phyloP scores from a whole-genome alignment of 1,284 basidiomycete species.

The Papiliotrema laurentii region DNA sequence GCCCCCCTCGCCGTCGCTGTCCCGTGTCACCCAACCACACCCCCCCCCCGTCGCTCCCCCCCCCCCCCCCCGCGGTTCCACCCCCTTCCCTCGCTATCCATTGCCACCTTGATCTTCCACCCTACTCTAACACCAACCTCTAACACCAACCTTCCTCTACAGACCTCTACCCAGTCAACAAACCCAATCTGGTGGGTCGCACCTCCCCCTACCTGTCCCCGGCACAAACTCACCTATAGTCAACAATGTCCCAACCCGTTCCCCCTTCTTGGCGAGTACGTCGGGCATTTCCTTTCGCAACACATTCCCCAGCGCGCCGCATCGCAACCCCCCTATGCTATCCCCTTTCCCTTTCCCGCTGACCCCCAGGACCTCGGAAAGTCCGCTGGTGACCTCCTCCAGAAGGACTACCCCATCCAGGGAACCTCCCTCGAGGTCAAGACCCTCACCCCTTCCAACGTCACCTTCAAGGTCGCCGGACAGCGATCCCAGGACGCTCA shows the following conservation, averaged over 20 bases:
- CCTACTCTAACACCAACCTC: neutral
- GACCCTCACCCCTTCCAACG: conserved; percentile 86
- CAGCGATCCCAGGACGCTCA: conserved; percentile 61
- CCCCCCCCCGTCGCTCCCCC: neutral
- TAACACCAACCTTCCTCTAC: neutral
- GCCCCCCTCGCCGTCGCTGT: too few species aligned
- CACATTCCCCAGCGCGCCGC: neutral
- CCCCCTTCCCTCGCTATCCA: neutral
- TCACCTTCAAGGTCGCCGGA: conserved; percentile 83
- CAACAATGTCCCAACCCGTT: conserved; percentile 47
- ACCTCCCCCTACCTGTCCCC: neutral
- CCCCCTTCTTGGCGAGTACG: conserved; percentile 87
- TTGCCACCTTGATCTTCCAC: neutral
- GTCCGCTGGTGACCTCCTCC: conserved; percentile 90
- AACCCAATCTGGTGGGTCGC: neutral
- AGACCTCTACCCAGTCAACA: neutral
- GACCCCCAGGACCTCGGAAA: conserved; percentile 80
- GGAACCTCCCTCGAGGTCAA: conserved; percentile 83
- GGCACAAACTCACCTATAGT: neutral
- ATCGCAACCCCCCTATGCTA: conserved; percentile 2
- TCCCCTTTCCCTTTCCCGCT: neutral
- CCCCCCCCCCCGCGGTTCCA: neutral
- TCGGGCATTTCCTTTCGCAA: conserved; percentile 4
- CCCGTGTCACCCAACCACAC: neutral
- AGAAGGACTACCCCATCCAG: conserved; percentile 86